Evolutionary conservation across 805 yeast species (phyloP), one percentile per base, ranked within the genome.

Genomic region (Schizosaccharomyces osmophilus): DNA sequence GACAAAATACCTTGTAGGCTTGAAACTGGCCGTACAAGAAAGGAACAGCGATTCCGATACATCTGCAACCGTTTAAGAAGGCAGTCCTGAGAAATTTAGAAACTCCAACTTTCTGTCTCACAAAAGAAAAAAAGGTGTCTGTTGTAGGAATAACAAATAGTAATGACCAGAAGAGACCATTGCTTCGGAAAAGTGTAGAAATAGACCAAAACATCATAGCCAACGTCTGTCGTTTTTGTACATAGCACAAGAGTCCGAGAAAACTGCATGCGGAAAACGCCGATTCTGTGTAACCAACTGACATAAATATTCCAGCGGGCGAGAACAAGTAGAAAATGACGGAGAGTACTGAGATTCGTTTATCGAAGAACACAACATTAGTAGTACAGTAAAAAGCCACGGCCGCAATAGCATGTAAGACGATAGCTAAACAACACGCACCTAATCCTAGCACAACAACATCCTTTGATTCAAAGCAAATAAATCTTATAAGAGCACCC

Each of bases 241-340:
- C 79, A 62, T 87, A 74, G 1, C 79, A 66, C 32, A 71, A 75
- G 48, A 87, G 66, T 0, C 85, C 90, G 0, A 70, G 5, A 55
- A 84, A 80, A 41, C 85, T 74, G 54, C 82, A 69, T 15, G 82
- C 71, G 29, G 86, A 82, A 48, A 87, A 82, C 19, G 79, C 65
- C 24, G 87, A 79, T 71, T 90, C 98, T 0, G 94, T 76, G 69
- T 89, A 90, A 1, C 85, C 80, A 0, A 82, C 78, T 0, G 84
- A 75, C 51, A 86, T 73, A 68, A 88, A 90, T 0, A 87, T 77
- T 0, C 95, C 95, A 0, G 87, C 88, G 2, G 95, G 87, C 22
- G 84, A 80, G n/a, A 84, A 63, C 0, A 82, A 69, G 64, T 78
- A 82, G 17, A 84, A 66, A 3, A 77, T 59, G 0, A 82, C 72